Conservation (phyloP, 345 rosid genomes). For the Punica granatum region DNA sequence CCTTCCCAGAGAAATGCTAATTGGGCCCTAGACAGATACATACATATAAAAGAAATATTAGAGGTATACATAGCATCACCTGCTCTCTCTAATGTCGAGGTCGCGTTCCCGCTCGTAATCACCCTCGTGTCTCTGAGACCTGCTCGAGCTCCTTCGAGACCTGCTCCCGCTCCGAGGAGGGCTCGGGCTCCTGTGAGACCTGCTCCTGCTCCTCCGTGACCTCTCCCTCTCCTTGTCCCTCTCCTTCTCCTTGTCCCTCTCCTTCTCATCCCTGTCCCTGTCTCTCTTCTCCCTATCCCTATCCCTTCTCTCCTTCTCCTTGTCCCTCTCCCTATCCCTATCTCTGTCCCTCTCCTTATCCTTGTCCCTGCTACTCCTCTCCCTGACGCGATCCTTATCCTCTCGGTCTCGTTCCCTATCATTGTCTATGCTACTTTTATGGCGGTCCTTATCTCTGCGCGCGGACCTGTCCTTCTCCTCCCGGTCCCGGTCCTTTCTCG, state of each 20-base stretch:
- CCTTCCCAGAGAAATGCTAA: neutral
- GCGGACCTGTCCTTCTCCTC: slow-evolving; percentile 22
- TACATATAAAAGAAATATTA: neutral
- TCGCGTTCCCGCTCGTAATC: slow-evolving; percentile 36
- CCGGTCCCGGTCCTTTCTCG: slow-evolving; percentile 18
- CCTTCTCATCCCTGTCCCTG: slow-evolving; percentile 30
- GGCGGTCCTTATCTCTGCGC: slow-evolving; percentile 33
- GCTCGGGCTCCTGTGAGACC: slow-evolving; percentile 13
- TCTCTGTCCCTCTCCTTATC: slow-evolving; percentile 23
- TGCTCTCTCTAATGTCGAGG: slow-evolving; percentile 41
- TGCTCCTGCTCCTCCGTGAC: slow-evolving; percentile 22
- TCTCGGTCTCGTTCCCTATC: slow-evolving; percentile 9
- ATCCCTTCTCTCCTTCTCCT: slow-evolving; percentile 29
- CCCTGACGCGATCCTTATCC: slow-evolving; percentile 20
- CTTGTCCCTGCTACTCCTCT: slow-evolving; percentile 30
- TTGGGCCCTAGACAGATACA: neutral
- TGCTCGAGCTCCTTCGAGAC: slow-evolving; percentile 27
- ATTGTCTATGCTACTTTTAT: slow-evolving; percentile 32
- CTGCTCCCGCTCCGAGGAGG: slow-evolving; percentile 22
- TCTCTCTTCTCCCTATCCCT: slow-evolving; percentile 30
- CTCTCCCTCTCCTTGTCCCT: slow-evolving; percentile 34
- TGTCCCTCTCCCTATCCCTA: slow-evolving; percentile 29
- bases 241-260: slow-evolving; percentile 27
- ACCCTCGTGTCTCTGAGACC: slow-evolving; percentile 30
- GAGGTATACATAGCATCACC: slow-evolving; percentile 16